phyloP scores from a whole-genome alignment of 78 protist genomes.

The Dictyostelium citrinum region DNA sequence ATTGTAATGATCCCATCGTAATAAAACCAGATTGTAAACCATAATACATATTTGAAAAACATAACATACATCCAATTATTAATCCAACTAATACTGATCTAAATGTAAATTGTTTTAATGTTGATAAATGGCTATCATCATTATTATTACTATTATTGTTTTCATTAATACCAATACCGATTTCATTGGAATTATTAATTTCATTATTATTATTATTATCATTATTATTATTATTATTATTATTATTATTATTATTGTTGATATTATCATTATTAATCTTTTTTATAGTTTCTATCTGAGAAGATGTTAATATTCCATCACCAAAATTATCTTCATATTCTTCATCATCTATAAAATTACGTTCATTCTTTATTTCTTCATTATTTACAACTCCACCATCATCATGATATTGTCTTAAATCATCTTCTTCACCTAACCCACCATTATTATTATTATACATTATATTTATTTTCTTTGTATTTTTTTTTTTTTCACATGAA shows the following conservation, averaged over 20 bases:
- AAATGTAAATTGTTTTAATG: constrained; percentile 13
- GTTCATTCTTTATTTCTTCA: not conserved
- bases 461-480: not conserved
- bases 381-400: not conserved
- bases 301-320: not conserved
- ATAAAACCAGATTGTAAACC: constrained; percentile 83
- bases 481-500: no score
- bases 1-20: constrained; percentile 75
- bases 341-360: constrained; percentile 4
- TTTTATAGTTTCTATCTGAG: not conserved
- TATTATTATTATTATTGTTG: not conserved
- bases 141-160: not conserved
- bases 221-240: not conserved
- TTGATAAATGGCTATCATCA: not conserved
- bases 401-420: not conserved
- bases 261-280: not conserved
- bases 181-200: not conserved
- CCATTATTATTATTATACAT: not conserved
- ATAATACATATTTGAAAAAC: constrained; percentile 86
- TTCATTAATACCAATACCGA: not conserved
- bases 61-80: constrained; percentile 74
- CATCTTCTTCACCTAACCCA: not conserved
- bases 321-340: not conserved
- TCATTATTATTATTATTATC: not conserved
- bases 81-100: constrained; percentile 49